Conservation (phyloP, 192 early-diverging fungal genomes). For the Backusella parvicylindrica region DNA sequence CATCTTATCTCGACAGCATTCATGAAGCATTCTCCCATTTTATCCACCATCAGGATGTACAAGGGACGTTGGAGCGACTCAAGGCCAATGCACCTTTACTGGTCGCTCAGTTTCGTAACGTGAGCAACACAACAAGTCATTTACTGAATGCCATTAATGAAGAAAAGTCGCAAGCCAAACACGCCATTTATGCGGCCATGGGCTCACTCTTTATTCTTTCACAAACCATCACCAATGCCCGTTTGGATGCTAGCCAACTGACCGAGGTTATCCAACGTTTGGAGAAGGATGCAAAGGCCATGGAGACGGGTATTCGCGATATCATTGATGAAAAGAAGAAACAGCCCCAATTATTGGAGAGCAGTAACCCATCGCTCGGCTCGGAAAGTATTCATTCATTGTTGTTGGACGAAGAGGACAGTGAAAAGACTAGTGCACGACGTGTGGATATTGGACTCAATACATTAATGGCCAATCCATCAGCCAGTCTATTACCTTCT, state of each 20-base stretch:
- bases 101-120: conserved; percentile 35
- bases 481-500: neutral
- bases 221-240: conserved; percentile 23
- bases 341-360: neutral
- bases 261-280: neutral
- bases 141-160: conserved; percentile 21
- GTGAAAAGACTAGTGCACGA: neutral
- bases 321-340: neutral
- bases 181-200: conserved; percentile 27
- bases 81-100: conserved; percentile 24
- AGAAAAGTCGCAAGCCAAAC: conserved; percentile 4
- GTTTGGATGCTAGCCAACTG: neutral
- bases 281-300: neutral
- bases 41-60: neutral
- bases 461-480: conserved; percentile 2
- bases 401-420: neutral
- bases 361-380: neutral
- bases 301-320: neutral
- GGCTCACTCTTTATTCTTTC: conserved; percentile 25
- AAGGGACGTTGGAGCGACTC: neutral
- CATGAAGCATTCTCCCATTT: neutral
- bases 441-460: neutral
- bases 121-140: conserved; percentile 30
- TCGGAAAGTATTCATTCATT: neutral
- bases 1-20: conserved; percentile 13